Evolutionary conservation across 331 rosid species (phyloP).

Genomic region (Malus hybrid): DNA sequence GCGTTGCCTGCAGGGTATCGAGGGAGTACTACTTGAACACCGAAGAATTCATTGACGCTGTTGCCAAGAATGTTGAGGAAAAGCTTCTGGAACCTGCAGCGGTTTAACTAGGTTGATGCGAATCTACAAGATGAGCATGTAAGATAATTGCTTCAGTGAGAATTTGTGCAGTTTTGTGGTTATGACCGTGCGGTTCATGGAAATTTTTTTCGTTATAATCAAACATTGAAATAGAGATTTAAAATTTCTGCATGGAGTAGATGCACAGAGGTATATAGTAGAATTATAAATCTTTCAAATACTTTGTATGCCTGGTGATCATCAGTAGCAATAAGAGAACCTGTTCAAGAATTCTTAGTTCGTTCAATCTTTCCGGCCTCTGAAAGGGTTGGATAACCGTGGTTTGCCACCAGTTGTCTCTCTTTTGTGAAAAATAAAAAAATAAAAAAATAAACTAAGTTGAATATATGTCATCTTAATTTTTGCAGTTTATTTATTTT

Average conservation of each 20-base stretch:
- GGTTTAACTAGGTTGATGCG: constrained; percentile 2
- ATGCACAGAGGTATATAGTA: no score
- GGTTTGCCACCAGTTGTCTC: no score
- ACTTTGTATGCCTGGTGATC: no score
- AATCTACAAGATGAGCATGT: neutral
- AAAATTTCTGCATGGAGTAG: no score
- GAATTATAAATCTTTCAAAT: no score
- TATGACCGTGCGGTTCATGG: neutral
- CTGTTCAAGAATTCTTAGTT: neutral
- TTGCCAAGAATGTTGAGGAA: constrained; percentile 52
- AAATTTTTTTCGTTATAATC: no score
- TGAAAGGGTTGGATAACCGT: no score
- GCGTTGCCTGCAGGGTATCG: constrained; percentile 58
- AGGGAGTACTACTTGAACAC: constrained; percentile 80
- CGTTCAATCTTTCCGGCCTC: neutral
- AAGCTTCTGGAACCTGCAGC: constrained; percentile 45
- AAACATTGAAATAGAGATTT: no score
- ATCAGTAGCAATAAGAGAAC: neutral
- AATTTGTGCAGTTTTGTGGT: neutral
- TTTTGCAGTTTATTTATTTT: neutral
- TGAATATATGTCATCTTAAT: neutral
- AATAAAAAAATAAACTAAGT: no score
- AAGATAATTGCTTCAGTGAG: neutral
- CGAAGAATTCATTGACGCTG: constrained; percentile 76
- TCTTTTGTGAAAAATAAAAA: no score